Evolutionary conservation across 1,284 basidiomycete species (phyloP).

Genomic region (Ganoderma sinense): DNA sequence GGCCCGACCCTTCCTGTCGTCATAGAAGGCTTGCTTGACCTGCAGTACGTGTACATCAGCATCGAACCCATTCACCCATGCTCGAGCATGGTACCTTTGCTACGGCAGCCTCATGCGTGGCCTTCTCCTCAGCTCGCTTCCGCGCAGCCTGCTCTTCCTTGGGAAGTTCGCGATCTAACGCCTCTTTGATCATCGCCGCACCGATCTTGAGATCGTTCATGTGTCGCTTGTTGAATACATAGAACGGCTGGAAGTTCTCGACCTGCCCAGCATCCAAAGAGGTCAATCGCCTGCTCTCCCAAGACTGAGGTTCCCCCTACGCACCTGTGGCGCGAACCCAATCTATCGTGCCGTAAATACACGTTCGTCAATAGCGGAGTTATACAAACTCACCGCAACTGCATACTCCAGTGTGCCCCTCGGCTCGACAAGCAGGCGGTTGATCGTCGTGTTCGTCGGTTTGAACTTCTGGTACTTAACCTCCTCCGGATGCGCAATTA

Average conservation of each 20-base stretch:
- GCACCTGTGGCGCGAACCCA: slow-evolving; percentile 72
- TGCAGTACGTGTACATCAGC: slow-evolving; percentile 36
- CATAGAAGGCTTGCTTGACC: slow-evolving; percentile 78
- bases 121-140: slow-evolving; percentile 62
- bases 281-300: neutral
- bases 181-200: slow-evolving; percentile 67
- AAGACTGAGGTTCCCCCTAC: neutral
- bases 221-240: slow-evolving; percentile 62
- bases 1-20: slow-evolving; percentile 69
- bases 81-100: slow-evolving; percentile 50
- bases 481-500: slow-evolving; percentile 74
- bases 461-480: slow-evolving; percentile 77
- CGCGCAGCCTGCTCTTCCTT: slow-evolving; percentile 59
- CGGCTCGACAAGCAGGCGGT: slow-evolving; percentile 61
- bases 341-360: slow-evolving; percentile 50
- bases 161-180: slow-evolving; percentile 58
- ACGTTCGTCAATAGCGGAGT: neutral
- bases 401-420: slow-evolving; percentile 83
- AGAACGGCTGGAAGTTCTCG: slow-evolving; percentile 59
- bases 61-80: neutral
- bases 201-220: slow-evolving; percentile 67
- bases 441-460: slow-evolving; percentile 74
- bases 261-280: slow-evolving; percentile 40
- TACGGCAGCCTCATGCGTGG: slow-evolving; percentile 56
- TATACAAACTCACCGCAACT: slow-evolving; percentile 58